A percentile compares a stretch with the other conserved stretches of the same genome.
Conservation (phyloP, 2,329 filamentous ascomycete genomes). For the Allantophomopsis lycopodina region DNA sequence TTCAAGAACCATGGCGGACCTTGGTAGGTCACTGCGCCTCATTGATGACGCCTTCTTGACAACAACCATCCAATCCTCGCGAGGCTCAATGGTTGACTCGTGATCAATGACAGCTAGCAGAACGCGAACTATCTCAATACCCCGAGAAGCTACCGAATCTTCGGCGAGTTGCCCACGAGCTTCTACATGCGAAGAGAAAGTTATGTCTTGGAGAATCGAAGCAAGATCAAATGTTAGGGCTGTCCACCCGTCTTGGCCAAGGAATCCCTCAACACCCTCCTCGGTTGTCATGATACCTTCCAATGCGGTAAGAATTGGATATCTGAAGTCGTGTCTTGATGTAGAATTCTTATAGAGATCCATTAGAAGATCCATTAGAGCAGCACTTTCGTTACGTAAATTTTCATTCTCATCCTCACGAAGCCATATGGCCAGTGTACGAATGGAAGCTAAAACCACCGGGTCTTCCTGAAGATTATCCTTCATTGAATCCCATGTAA, state of each 20-base stretch:
- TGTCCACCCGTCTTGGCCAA: constrained; percentile 38
- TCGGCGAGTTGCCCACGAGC: constrained; percentile 1
- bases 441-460: constrained; percentile 42
- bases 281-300: constrained; percentile 39
- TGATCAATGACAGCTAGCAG: constrained; percentile 37
- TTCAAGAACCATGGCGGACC: constrained; percentile 21
- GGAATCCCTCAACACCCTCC: constrained; percentile 22
- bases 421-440: constrained; percentile 51
- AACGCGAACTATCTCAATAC: constrained; percentile 40
- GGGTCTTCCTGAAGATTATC: constrained; percentile 35
- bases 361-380: constrained; percentile 48
- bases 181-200: constrained; percentile 3
- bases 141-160: constrained; percentile 27
- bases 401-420: constrained; percentile 51
- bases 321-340: constrained; percentile 34
- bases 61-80: constrained; percentile 42
- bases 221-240: constrained; percentile 35
- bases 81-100: constrained; percentile 23
- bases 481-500: constrained; percentile 43
- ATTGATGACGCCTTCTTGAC: constrained; percentile 33
- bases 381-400: constrained; percentile 31
- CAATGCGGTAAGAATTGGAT: constrained; percentile 41
- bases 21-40: constrained; percentile 5
- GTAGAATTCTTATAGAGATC: constrained; percentile 36
- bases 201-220: constrained; percentile 23